A percentile compares a stretch with the other conserved stretches of the same genome.
Evolutionary conservation across 1,284 basidiomycete species (phyloP).

Genomic region (Sanguinoderma infundibulare): DNA sequence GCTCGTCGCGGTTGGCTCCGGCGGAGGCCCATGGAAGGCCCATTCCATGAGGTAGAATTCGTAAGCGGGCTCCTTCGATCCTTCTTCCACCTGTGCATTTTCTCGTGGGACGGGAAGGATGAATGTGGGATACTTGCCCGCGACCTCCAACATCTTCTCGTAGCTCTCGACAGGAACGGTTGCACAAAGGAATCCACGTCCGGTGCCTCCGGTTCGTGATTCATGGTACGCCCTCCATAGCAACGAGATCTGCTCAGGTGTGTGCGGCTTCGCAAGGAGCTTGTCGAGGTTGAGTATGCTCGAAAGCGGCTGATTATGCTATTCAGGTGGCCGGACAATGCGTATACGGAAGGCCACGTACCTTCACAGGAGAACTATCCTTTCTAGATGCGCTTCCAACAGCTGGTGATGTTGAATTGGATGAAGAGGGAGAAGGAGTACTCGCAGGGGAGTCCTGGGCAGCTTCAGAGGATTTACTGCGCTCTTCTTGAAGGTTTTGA

Average conservation of each 20-base stretch:
- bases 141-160: constrained; percentile 66
- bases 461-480: constrained; percentile 26
- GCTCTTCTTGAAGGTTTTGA: constrained; percentile 31
- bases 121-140: constrained; percentile 73
- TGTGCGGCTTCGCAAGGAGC: constrained; percentile 72
- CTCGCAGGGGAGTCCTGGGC: constrained; percentile 25
- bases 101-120: constrained; percentile 77
- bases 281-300: constrained; percentile 81
- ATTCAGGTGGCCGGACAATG: background rate
- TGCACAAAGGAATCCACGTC: constrained; percentile 84
- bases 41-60: constrained; percentile 93
- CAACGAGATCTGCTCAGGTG: constrained; percentile 71
- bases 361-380: constrained; percentile 76
- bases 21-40: constrained; percentile 75
- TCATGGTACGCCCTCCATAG: constrained; percentile 93
- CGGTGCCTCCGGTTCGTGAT: constrained; percentile 74
- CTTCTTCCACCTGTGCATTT: constrained; percentile 34
- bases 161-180: constrained; percentile 78
- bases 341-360: constrained; percentile 29
- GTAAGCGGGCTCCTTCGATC: constrained; percentile 49
- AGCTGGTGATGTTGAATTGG: constrained; percentile 16
- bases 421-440: constrained; percentile 17
- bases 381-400: constrained; percentile 44
- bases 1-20: constrained; percentile 42
- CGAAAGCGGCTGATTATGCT: constrained; percentile 67